Evolutionary conservation across 2,329 filamentous ascomycete species (phyloP), one percentile per base, ranked within the genome.

Genomic region (Colletotrichum zoysiae): DNA sequence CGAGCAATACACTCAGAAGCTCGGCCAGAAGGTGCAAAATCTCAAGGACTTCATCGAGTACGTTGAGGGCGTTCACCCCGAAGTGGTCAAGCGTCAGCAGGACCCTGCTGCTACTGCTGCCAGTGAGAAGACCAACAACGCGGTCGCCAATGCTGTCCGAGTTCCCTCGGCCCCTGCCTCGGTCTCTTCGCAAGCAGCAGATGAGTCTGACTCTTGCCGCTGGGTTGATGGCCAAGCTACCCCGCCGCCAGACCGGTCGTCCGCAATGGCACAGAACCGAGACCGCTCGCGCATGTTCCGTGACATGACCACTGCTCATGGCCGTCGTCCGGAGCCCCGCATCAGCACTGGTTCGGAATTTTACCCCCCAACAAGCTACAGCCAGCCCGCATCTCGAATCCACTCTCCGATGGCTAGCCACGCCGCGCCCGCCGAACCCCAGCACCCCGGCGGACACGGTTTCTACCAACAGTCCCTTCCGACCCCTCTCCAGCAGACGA

Each of bases 1-100:
- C 23, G 65, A 65, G 14, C 53, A 69, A 40, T 33, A 46, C 1
- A 35, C 60, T 11, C 26, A 71, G 38, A n/a, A 65, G 30, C 14
- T 71, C n/a, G 35, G 38, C 33, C 59, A 65, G 46, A 71, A 65
- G n/a, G 59, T 71, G 12, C 69, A 70, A 48, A 59, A 23, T 8
- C 69, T 71, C 20, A 71, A 71, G 16, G 69, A 71, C 23, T 71
- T 71, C n/a, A 71, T 71, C 11, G 69, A 71, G 48, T 71, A 71
- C 38, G 35, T 71, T 2, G 69, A 71, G 62, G 69, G 69, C 12
- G 69, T 71, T 30, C 69, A 71, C 35, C 69, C 69, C 3, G 69
- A 71, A 40, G 69, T 53, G 18, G 69, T 71, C 38, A 71, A 65
- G 8, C 69, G 69, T 46, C 46, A 35, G 14, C 65, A 71, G 20